phyloP scores from a whole-genome alignment of 306 rosid species.

The Vicia faba region DNA sequence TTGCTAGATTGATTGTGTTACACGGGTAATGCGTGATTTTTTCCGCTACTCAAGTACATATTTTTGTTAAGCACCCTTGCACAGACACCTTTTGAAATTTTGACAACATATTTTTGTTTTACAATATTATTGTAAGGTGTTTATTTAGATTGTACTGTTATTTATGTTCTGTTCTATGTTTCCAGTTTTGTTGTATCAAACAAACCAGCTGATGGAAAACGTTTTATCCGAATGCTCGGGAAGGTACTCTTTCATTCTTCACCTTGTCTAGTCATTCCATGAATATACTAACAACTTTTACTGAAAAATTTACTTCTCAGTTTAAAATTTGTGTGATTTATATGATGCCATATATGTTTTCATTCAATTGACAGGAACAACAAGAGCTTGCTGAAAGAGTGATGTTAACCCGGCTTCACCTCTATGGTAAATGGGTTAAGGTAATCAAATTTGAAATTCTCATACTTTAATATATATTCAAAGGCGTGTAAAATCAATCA shows the following conservation, averaged over 20 bases:
- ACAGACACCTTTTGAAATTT: no score
- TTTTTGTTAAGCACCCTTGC: no score
- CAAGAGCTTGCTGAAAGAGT: constrained; percentile 96
- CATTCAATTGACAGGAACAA: constrained; percentile 59
- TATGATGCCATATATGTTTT: not conserved
- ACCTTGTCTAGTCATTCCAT: not conserved
- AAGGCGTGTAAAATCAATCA: constrained; percentile 9
- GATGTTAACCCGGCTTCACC: constrained; percentile 92
- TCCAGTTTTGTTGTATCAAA: constrained; percentile 74
- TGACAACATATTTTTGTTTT: constrained; percentile 8
- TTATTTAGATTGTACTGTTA: constrained; percentile 17
- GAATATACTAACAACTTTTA: constrained; percentile 16
- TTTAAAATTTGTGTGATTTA: not conserved
- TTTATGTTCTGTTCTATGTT: constrained; percentile 30
- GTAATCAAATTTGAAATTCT: constrained; percentile 44
- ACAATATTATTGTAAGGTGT: constrained; percentile 7
- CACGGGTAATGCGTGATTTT: no score
- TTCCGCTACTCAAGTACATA: no score
- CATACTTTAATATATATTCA: not conserved
- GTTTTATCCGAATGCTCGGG: constrained; percentile 71
- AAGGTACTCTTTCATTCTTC: constrained; percentile 58
- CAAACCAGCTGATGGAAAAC: constrained; percentile 81
- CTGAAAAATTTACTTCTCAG: no score
- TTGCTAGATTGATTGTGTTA: no score
- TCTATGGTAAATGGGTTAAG: constrained; percentile 93